phyloP scores from a whole-genome alignment of 257 asterid genomes.

The Capsicum baccatum region DNA sequence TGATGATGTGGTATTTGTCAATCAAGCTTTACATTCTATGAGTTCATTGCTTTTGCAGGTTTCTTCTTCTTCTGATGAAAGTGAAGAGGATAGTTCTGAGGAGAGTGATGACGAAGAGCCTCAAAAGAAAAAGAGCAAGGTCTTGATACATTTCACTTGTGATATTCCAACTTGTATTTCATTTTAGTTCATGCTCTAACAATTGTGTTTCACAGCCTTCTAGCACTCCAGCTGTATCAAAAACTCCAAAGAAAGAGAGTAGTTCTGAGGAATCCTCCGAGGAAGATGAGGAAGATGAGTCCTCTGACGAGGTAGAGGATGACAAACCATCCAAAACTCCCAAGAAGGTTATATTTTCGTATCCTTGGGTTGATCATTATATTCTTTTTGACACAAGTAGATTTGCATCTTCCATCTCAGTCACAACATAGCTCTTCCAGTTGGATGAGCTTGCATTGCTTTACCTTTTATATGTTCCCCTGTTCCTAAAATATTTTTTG shows the following conservation, averaged over 20 bases:
- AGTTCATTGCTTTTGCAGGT: background rate
- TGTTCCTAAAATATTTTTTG: background rate
- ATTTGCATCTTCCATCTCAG: background rate
- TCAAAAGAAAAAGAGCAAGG: conserved; percentile 55
- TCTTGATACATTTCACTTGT: conserved; percentile 32
- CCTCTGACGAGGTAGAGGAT: conserved; percentile 63
- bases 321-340: conserved; percentile 48
- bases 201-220: conserved; percentile 8
- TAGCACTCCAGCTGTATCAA: background rate
- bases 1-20: background rate
- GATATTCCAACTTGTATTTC: background rate
- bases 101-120: conserved; percentile 62
- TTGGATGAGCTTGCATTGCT: background rate
- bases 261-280: conserved; percentile 57
- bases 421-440: background rate
- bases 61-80: conserved; percentile 18
- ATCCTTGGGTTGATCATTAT: background rate
- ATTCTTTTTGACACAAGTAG: background rate
- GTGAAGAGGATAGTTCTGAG: conserved; percentile 50
- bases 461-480: background rate
- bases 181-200: background rate
- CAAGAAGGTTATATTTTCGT: conserved; percentile 39
- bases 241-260: conserved; percentile 36
- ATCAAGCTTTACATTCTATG: background rate
- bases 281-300: conserved; percentile 58